phyloP scores from a whole-genome alignment of 352 stramenopile genomes.

The Phytopythium sindhum region DNA sequence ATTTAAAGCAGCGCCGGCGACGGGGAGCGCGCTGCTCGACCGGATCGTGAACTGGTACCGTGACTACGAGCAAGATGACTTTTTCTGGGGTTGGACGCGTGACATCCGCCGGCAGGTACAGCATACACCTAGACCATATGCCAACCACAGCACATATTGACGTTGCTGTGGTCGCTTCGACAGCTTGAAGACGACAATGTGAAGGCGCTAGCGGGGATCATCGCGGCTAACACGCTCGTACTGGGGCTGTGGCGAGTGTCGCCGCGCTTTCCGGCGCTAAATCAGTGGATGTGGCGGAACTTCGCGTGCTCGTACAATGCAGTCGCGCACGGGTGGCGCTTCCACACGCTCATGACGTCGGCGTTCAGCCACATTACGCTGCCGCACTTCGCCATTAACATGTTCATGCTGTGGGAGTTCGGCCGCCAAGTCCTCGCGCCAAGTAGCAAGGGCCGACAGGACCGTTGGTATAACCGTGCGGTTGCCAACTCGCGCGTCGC shows the following conservation, averaged over 20 bases:
- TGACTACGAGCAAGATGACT: slow-evolving; percentile 20
- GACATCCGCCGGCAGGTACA: slow-evolving; percentile 1
- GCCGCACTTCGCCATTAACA: slow-evolving; percentile 81
- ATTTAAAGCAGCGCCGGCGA: not conserved
- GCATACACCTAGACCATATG: not conserved
- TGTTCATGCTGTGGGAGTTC: slow-evolving; percentile 90
- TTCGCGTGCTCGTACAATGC: slow-evolving; percentile 83
- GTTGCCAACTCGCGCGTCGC: slow-evolving; percentile 46
- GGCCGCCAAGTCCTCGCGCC: slow-evolving; percentile 59
- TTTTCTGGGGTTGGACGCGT: slow-evolving; percentile 19
- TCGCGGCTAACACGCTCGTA: slow-evolving; percentile 63
- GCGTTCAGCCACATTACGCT: slow-evolving; percentile 85
- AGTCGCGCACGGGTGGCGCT: slow-evolving; percentile 54
- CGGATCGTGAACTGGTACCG: slow-evolving; percentile 23
- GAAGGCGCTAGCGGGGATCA: slow-evolving; percentile 53
- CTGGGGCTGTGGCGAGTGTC: slow-evolving; percentile 78
- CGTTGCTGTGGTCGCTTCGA: slow-evolving; percentile 6
- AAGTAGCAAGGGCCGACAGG: slow-evolving; percentile 27
- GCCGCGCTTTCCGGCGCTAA: slow-evolving; percentile 34
- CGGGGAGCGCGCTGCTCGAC: slow-evolving; percentile 3
- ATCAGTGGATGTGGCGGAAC: slow-evolving; percentile 79
- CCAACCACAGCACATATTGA: not conserved
- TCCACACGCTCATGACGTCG: slow-evolving; percentile 74
- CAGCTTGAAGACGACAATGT: slow-evolving; percentile 66
- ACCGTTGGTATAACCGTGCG: slow-evolving; percentile 48